Base-by-base conservation (phyloP, 2,329 filamentous ascomycete species). In the Botrytis porri region DNA sequence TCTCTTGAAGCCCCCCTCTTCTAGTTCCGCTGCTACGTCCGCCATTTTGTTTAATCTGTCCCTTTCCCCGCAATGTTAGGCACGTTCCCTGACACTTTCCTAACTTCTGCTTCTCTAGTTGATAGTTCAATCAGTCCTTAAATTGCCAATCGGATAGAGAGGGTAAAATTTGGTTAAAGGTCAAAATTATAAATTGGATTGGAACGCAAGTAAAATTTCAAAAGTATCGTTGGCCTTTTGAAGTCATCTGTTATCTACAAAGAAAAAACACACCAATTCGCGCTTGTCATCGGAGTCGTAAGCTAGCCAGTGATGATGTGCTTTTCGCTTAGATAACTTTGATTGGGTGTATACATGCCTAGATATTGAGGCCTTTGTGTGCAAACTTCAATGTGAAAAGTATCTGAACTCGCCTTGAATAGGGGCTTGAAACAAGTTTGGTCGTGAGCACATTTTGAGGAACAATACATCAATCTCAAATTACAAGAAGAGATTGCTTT, bases 1-100 rank as follows among this genome's bases (percentile, higher is more conserved):
- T 65, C 78, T 76, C 75, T 74, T 74, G 74, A 79, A 74, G n/a
- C 79, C 79, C 32, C 77, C 76, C 73, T 78, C 77, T 73, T 81
- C 80, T 41, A 80, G 32, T 62, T 80, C 79, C 14, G 76, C 79
- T 72, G 77, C 80, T 60, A 74, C 74, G 64, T 80, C 80, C 62
- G 77, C 80, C 80, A 81, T 81, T 51, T 76, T 71, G 57, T 69
- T 59, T 32, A 45, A 76, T 73, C 67, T 67, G 16, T 67, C 41
- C 45, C 35, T 63, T 62, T 70, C 22, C 35, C 25, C 43, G 18
- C 64, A 39, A 66, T 57, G 51, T 18, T 25, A 62, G 64, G 32
- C 43, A 54, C 45, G 45, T 48, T 54, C 39, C 14, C 35, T n/a
- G 37, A n/a, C 48, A 29, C 35, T 32, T 57, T 54, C 57, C 45